Base-by-base conservation (phyloP, 2,329 filamentous ascomycete species). In the Penicillium brevicompactum region DNA sequence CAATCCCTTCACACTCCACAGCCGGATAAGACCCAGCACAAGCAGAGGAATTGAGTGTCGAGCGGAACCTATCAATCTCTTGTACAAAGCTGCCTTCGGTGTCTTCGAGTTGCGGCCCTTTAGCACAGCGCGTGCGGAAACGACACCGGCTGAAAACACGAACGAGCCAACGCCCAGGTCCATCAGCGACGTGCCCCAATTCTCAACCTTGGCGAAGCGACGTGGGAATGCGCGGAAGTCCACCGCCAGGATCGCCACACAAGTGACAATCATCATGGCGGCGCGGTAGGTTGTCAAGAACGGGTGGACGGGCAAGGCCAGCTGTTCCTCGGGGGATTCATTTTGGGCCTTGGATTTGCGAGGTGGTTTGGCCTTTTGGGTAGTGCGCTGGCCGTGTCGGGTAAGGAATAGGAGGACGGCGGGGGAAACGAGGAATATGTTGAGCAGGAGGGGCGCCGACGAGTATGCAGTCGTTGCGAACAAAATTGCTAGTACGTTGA, bases 161-260 rank as follows among this genome's bases (percentile, higher is more conserved):
- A 99, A 99, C 11, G 92, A 96, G 27, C 94, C 94, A 46, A 99
- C 94, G 46, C 94, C 94, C 67, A 97, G 82, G 71, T 99, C 94
- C 94, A 99, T 99, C 58, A 99, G 78, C n/a, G 93, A 97, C 1
- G 93, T 97, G 51, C 94, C 94, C 91, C 94, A 99, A n/a, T 91
- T 97, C 76, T 99, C 94, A 2, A 96, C 94, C 78, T 99, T 99
- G 54, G 92, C 94, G 71, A 97, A 97, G 31, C 94, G 88, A 27
- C 94, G 86, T 2, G 94, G 94, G 67, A 99, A 99, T 56, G 97
- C 81, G 16, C 83, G 86, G 71, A 99, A 99, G 75, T 99, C 94
- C 49, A 99, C 94, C 14, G 94, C 94, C n/a, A 99, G 83, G 64
- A 99, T 97, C 49, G 91, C 90, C 44, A 94, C 77, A 68, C 91